Evolutionary conservation across 208 protist species (phyloP), one percentile per base, ranked within the genome.

Genomic region (Acanthamoeba royreba): DNA sequence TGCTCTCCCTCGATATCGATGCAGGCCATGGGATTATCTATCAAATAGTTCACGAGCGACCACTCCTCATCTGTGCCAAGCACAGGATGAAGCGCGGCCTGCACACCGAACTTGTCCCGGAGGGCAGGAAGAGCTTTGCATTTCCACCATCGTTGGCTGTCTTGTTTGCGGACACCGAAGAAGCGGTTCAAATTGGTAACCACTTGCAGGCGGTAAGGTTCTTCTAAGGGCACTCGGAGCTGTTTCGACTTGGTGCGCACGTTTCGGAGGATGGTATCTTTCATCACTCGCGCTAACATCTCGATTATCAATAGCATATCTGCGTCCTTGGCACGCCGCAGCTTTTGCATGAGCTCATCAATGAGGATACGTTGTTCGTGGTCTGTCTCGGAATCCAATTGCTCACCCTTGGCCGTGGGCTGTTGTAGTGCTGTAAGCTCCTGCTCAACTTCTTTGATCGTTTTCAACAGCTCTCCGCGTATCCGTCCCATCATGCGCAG

Each of bases 211-310:
- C 92, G 22, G 28, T 96, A 96, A 0, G 94, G 94, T 31, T 94
- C 94, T 25, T 96, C 94, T 1, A 96, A 35, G n/a, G 94, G 94
- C 11, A 96, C 66, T 15, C 86, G 87, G 0, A 94, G 92, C 28
- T 66, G 42, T 33, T 53, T 45, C n/a, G 45, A 28, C 43, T 33
- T 22, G 4, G 17, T 22, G 9, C 74, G 38, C 25, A 85, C 42
- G 43, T n/a, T 45, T 22, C 38, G 45, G 9, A 35, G 45, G 28
- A 89, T 15, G 25, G 35, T 89, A 17, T 55, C 22, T 49, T 89
- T 89, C 47, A 89, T 66, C n/a, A 55, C 40, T 7, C 81, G 45
- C 22, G 81, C 45, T 22, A 35, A 35, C 81, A 89, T 89, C 81
- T 89, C 81, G 22, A 89, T 25, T 2, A 89, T 43, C 81, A 89